Percentiles rank a stretch among this genome's conserved stretches.
phyloP scores from a whole-genome alignment of 2,329 filamentous ascomycete genomes.

The Cladosporium oxysporum region DNA sequence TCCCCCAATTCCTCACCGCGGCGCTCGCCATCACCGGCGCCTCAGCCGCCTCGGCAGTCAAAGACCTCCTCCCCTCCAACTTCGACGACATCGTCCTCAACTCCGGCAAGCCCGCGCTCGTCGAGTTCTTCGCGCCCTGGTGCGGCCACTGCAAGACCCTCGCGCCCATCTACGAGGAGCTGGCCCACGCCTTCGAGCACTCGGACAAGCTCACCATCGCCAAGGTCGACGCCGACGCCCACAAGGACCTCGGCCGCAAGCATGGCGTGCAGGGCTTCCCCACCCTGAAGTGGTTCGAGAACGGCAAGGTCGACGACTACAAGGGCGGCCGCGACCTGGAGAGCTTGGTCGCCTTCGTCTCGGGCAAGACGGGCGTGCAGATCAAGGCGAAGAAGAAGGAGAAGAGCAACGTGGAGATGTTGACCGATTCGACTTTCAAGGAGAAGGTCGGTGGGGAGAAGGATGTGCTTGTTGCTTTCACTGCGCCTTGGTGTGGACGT shows the following conservation, averaged over 20 bases:
- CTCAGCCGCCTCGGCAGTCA: conserved; percentile 75
- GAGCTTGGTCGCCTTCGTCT: conserved; percentile 76
- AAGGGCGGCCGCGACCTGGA: conserved; percentile 85
- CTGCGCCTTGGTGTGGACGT: conserved; percentile 98
- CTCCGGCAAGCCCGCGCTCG: conserved; percentile 90
- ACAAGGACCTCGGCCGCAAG: conserved; percentile 79
- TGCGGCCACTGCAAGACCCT: conserved; percentile 99
- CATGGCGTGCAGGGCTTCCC: conserved; percentile 94
- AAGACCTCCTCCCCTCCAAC: conserved; percentile 86
- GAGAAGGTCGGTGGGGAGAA: conserved; percentile 78
- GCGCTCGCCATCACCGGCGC: conserved; percentile 52
- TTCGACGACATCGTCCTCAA: conserved; percentile 89
- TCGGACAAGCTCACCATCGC: conserved; percentile 80
- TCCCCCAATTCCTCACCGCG: conserved; percentile 40
- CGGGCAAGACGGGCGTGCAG: conserved; percentile 83
- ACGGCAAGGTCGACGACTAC: conserved; percentile 91
- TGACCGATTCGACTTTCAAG: conserved; percentile 79
- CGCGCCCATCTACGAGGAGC: conserved; percentile 90
- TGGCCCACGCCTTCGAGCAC: conserved; percentile 72
- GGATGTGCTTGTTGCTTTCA: conserved; percentile 93
- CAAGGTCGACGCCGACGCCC: conserved; percentile 92
- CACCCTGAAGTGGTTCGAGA: conserved; percentile 88
- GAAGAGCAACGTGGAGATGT: conserved; percentile 73
- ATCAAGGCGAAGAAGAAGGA: conserved; percentile 69
- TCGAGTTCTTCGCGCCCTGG: conserved; percentile 99